phyloP scores from a whole-genome alignment of 306 rosid species.

The Dalbergia cultrata region DNA sequence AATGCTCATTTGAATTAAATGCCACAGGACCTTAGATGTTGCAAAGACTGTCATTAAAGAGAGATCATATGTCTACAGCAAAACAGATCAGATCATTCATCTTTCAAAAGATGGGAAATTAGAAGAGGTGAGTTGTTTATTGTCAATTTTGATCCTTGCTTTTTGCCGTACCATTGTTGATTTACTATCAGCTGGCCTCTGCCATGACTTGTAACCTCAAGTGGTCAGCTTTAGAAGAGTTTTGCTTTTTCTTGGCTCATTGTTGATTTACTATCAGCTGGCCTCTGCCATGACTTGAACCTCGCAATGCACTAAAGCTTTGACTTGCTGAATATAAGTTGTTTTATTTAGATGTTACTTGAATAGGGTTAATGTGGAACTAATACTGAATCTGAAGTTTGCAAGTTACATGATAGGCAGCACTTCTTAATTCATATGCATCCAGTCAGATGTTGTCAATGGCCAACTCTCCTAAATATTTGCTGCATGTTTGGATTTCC shows the following conservation, averaged over 20 bases:
- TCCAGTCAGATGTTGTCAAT: background rate
- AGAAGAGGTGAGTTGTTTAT: slow-evolving; percentile 70
- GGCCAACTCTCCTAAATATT: background rate
- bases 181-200: background rate
- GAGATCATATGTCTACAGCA: slow-evolving; percentile 66
- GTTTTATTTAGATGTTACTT: slow-evolving; percentile 18
- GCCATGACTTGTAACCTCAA: slow-evolving; percentile 21
- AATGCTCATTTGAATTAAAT: slow-evolving; percentile 50
- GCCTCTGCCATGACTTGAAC: too few species aligned
- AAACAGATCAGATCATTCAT: slow-evolving; percentile 75
- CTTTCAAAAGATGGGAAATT: slow-evolving; percentile 78
- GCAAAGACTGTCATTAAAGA: slow-evolving; percentile 84
- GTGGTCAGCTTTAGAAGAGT: slow-evolving; percentile 4
- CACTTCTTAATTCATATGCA: slow-evolving; percentile 15
- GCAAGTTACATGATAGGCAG: background rate
- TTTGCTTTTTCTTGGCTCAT: background rate
- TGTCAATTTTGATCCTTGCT: background rate
- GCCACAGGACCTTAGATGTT: slow-evolving; percentile 74
- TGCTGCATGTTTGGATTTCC: too few species aligned
- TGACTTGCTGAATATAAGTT: background rate
- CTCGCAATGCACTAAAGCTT: slow-evolving; percentile 16
- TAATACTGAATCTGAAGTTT: background rate
- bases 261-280: slow-evolving; percentile 5
- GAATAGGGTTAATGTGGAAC: slow-evolving; percentile 4
- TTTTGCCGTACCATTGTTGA: background rate